phyloP scores from a whole-genome alignment of 257 asterid genomes.

The Solanum chiquidenum region DNA sequence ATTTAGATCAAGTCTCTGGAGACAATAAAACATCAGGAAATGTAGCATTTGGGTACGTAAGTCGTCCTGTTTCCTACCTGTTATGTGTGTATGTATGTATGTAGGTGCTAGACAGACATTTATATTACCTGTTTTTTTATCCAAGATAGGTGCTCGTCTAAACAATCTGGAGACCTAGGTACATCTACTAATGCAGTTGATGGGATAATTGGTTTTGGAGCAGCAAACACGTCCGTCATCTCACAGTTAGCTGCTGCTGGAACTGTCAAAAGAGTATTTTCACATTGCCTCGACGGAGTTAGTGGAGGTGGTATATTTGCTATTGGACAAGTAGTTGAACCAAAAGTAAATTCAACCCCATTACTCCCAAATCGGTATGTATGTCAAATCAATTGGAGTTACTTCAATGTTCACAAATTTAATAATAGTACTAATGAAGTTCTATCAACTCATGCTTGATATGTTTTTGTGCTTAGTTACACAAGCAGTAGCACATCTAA shows the following conservation, averaged over 20 bases:
- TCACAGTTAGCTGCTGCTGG: constrained; percentile 46
- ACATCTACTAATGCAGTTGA: constrained; percentile 48
- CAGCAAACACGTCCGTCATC: constrained; percentile 45
- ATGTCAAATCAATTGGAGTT: neutral
- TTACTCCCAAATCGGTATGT: constrained; percentile 40
- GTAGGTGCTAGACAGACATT: neutral
- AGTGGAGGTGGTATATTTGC: constrained; percentile 70
- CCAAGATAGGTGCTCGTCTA: constrained; percentile 52
- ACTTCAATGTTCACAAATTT: neutral
- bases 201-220: constrained; percentile 64
- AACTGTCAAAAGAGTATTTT: constrained; percentile 36
- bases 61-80: neutral
- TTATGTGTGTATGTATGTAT: neutral
- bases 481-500: neutral
- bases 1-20: constrained; percentile 34
- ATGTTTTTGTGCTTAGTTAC: neutral
- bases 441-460: neutral
- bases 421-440: neutral
- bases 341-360: constrained; percentile 33
- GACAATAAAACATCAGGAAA: constrained; percentile 28
- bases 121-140: constrained; percentile 10
- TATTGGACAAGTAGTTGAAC: constrained; percentile 51
- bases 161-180: constrained; percentile 40
- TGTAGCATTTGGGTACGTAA: constrained; percentile 43
- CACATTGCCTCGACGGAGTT: constrained; percentile 50